These are phyloP conservation scores for Erysimum pusillum DNA, from an alignment of 441 rosid species.

Conservation along the genomic window DNA sequence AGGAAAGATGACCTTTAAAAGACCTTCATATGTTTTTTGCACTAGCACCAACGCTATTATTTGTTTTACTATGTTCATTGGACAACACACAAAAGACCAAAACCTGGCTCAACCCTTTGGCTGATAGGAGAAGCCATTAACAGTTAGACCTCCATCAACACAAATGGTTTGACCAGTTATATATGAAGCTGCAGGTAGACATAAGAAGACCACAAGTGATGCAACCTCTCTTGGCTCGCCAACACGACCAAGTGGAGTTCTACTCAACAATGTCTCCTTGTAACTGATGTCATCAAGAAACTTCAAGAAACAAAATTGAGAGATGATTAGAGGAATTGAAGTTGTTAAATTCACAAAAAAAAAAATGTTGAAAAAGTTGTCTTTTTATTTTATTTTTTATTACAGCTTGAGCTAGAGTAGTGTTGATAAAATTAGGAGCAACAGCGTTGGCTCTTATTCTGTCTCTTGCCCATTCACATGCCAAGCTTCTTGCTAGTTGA, in stretches of 20 bases:
- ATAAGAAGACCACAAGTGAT: conserved; percentile 66
- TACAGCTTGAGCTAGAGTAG: conserved; percentile 16
- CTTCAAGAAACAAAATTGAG: not conserved
- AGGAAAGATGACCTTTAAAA: too few relatives aligned
- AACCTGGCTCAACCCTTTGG: not conserved
- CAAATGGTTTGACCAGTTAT: conserved; percentile 78
- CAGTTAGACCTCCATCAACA: conserved; percentile 80
- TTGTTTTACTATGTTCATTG: not conserved
- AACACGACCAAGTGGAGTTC: conserved; percentile 65
- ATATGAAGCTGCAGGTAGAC: conserved; percentile 80
- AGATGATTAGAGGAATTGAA: not conserved
- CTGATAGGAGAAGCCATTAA: conserved; percentile 55
- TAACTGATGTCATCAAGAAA: not conserved
- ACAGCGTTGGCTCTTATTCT: conserved; percentile 29
- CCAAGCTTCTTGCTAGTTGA: conserved; percentile 24
- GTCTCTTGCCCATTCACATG: conserved; percentile 30
- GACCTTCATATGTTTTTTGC: too few relatives aligned
- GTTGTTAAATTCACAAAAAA: not conserved
- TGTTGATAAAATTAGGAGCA: conserved; percentile 14
- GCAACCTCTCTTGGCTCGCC: conserved; percentile 80
- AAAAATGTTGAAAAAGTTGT: not conserved
- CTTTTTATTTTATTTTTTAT: not conserved
- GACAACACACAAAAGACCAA: not conserved
- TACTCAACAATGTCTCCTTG: not conserved
- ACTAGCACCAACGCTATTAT: too few relatives aligned